phyloP scores from a whole-genome alignment of 2,329 filamentous ascomycete genomes.

The Ophiostoma perfectum region DNA sequence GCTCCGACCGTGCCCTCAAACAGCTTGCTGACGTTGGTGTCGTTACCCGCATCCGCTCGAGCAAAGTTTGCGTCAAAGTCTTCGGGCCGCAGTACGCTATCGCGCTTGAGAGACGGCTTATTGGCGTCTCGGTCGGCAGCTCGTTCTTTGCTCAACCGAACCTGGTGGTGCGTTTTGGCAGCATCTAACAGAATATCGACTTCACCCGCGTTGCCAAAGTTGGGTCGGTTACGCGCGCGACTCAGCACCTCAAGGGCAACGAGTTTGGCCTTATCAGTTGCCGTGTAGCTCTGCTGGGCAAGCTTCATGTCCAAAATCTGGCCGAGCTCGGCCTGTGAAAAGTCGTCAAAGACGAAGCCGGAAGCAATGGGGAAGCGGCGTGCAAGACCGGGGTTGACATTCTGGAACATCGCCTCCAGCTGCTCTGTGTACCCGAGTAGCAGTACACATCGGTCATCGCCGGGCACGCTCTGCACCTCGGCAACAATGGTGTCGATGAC shows the following conservation, averaged over 20 bases:
- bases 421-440: constrained; percentile 64
- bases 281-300: constrained; percentile 47
- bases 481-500: constrained; percentile 71
- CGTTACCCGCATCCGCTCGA: constrained; percentile 41
- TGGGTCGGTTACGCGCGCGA: constrained; percentile 55
- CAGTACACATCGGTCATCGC: constrained; percentile 67
- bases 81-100: constrained; percentile 31
- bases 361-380: constrained; percentile 59
- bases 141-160: constrained; percentile 25
- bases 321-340: constrained; percentile 51
- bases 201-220: constrained; percentile 70
- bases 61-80: constrained; percentile 59
- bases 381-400: constrained; percentile 63
- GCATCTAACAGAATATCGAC: constrained; percentile 62
- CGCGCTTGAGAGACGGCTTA: constrained; percentile 21
- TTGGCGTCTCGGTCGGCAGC: background rate
- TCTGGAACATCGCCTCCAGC: constrained; percentile 68
- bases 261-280: constrained; percentile 46
- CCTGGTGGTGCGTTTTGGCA: constrained; percentile 45
- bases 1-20: constrained; percentile 56
- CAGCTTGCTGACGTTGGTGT: constrained; percentile 46
- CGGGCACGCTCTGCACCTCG: constrained; percentile 62
- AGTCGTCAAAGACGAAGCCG: constrained; percentile 66
- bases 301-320: constrained; percentile 61
- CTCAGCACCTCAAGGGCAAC: constrained; percentile 56